phyloP scores from a whole-genome alignment of 179 eudicot genomes.

The Vitellaria paradoxa region DNA sequence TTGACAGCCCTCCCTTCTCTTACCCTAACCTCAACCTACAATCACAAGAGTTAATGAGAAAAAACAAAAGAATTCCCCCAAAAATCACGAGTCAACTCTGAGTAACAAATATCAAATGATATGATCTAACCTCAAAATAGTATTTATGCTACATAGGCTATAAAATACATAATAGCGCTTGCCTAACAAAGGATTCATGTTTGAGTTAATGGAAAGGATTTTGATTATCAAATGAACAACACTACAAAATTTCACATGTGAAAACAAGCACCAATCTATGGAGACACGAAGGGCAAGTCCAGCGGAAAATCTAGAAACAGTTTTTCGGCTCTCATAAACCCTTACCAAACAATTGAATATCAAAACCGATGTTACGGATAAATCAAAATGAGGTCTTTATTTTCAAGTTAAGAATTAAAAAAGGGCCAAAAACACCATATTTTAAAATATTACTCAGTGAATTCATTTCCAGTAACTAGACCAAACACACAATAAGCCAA shows the following conservation, averaged over 20 bases:
- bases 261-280: background rate
- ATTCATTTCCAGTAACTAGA: background rate
- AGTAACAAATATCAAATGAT: background rate
- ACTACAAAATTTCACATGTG: background rate
- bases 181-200: background rate
- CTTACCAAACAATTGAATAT: background rate
- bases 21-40: constrained; percentile 82
- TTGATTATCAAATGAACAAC: background rate
- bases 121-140: background rate
- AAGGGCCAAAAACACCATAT: background rate
- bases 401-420: background rate
- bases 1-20: constrained; percentile 94
- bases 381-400: background rate
- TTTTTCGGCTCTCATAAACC: background rate
- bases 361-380: background rate
- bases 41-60: constrained; percentile 40
- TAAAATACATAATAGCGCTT: background rate
- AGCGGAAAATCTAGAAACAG: background rate
- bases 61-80: background rate
- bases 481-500: constrained; percentile 1
- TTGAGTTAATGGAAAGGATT: background rate
- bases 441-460: background rate
- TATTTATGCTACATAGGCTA: background rate
- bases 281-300: background rate
- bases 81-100: background rate